Base-by-base conservation (phyloP, 768 basidiomycete species). In the Trametes cubensis region DNA sequence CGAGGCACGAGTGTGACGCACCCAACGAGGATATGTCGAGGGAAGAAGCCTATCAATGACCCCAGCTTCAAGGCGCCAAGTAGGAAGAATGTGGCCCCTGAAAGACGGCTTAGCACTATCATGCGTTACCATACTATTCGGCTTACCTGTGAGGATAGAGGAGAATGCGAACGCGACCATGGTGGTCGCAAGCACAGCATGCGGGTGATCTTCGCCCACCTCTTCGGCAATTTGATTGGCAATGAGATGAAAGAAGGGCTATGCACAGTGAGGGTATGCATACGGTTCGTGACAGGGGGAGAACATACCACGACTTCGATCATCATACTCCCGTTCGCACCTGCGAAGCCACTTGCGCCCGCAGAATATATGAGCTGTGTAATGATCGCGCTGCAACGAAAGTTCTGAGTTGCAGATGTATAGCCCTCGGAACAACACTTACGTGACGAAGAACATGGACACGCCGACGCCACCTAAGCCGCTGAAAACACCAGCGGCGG, bases 231-330 rank as follows among this genome's bases (percentile, higher is more conserved):
- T 95, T 34, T 81, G 83, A 38, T 81, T 85, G 6, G 92, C 92
- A 46, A 98, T 81, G 61, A 97, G 90, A 73, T 98, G 96, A 71
- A 95, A 97, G 76, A 99, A 98, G 1, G 96, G 95, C 90, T 94
- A 65, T 15, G n/a, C 18, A 23, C 44, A 39, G 48, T 44, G 10
- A 48, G 2, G 15, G 17, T n/a, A 40, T 15, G 25, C 26, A 20
- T 34, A 58, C 61, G 34, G 6, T 23, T 20, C 26, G 55, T 26
- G 42, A 38, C 28, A 14, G 46, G 44, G n/a, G 18, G 18, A 23
- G 53, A 52, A 83, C 88, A 46, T 72, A 94, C 91, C 66, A 98
- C 95, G 13, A 95, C 93, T 76, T 98, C 96, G 63, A 99, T 98
- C 94, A 98, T 97, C 94, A 95, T 94, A 65, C 91, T 94, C 6